Evolutionary conservation across 2,329 filamentous ascomycete species (phyloP).

Genomic region (Lachnellula cervina): DNA sequence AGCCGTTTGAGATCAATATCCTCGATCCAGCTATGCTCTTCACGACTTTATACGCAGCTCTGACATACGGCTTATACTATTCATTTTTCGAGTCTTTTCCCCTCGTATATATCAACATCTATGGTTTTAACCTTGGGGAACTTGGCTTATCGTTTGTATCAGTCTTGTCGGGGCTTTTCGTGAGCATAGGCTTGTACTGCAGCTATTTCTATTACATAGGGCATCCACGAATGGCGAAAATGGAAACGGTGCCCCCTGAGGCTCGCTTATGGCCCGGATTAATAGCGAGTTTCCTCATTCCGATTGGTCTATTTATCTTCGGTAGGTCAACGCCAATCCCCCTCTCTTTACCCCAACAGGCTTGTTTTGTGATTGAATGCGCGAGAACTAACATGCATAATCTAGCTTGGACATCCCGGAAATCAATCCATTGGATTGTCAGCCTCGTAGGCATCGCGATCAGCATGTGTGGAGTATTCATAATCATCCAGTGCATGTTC

Average conservation of each 20-base stretch:
- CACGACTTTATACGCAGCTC: constrained; percentile 46
- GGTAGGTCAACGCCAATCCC: constrained; percentile 18
- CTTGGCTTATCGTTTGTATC: constrained; percentile 2
- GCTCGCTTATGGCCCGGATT: constrained; percentile 30
- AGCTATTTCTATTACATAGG: constrained; percentile 2
- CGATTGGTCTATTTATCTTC: constrained; percentile 55
- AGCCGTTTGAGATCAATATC: constrained; percentile 10
- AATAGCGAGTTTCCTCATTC: constrained; percentile 42
- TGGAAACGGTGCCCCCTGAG: constrained; percentile 1
- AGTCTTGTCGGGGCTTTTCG: background rate
- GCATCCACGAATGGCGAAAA: background rate
- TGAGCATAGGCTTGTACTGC: constrained; percentile 1
- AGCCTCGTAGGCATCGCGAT: constrained; percentile 49
- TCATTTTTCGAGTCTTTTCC: constrained; percentile 10
- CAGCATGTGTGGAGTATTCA: constrained; percentile 32
- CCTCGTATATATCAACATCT: constrained; percentile 1
- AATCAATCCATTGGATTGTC: constrained; percentile 48
- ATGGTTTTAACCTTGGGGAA: constrained; percentile 1
- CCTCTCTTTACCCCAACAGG: background rate
- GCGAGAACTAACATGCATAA: background rate
- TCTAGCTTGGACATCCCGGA: constrained; percentile 44
- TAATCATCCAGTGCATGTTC: constrained; percentile 54
- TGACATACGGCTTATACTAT: constrained; percentile 7
- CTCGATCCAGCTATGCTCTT: constrained; percentile 46
- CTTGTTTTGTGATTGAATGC: background rate